Conservation (phyloP, 106 monocot species). For the Alisma plantagoaquatica region DNA sequence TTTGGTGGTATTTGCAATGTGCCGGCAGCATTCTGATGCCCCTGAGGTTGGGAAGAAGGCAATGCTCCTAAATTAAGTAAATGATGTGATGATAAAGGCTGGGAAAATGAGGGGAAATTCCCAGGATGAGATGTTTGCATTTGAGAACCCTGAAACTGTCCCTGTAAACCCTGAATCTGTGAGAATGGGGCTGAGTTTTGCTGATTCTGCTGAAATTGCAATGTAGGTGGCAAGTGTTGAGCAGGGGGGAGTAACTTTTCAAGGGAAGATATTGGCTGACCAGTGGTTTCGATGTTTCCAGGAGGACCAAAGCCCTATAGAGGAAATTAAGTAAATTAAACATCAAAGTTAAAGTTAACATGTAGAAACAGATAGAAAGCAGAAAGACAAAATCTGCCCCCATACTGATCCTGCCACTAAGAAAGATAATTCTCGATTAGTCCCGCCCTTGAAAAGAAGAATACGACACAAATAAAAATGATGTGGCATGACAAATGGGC, state of each 20-base stretch:
- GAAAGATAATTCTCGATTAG: too few species aligned
- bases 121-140: constrained; percentile 44
- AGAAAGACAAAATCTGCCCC: too few species aligned
- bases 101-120: constrained; percentile 28
- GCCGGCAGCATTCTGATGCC: constrained; percentile 32
- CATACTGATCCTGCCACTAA: too few species aligned
- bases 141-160: constrained; percentile 40
- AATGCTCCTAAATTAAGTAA: constrained; percentile 32
- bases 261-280: constrained; percentile 50
- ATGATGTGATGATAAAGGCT: constrained; percentile 27
- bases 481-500: too few species aligned
- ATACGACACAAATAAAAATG: too few species aligned
- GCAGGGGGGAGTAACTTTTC: constrained; percentile 42
- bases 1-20: constrained; percentile 30
- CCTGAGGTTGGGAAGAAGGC: constrained; percentile 33
- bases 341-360: constrained; percentile 36
- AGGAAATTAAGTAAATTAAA: background rate
- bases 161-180: constrained; percentile 39
- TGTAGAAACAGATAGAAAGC: background rate
- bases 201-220: constrained; percentile 35
- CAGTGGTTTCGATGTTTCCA: constrained; percentile 28
- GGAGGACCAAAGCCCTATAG: constrained; percentile 44
- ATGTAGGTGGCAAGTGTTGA: constrained; percentile 39
- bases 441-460: too few species aligned
- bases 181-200: constrained; percentile 32